Evolutionary conservation across 805 yeast species (phyloP).

Genomic region (Spathaspora passalidarum): DNA sequence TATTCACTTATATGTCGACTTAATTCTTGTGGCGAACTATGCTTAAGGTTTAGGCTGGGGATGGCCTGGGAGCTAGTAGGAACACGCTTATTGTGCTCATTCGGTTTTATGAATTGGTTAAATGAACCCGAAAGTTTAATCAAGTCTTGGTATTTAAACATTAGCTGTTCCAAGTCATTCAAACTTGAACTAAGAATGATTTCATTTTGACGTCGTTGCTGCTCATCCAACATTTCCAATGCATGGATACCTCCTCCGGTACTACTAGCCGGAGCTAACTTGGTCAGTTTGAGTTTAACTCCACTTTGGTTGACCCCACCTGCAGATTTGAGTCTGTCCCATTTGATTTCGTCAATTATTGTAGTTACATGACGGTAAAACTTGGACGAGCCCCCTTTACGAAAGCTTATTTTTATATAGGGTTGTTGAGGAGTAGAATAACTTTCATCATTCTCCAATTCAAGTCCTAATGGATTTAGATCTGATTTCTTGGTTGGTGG

Average conservation of each 20-base stretch:
- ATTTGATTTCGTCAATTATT: constrained; percentile 45
- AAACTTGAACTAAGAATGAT: constrained; percentile 63
- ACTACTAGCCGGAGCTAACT: constrained; percentile 4
- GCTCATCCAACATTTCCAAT: constrained; percentile 55
- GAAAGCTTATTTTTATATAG: constrained; percentile 69
- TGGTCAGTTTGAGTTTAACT: constrained; percentile 16
- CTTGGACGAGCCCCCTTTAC: constrained; percentile 63
- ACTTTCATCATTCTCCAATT: constrained; percentile 30
- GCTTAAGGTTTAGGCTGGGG: constrained; percentile 35
- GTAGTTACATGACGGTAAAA: constrained; percentile 42
- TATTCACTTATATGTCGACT: constrained; percentile 80
- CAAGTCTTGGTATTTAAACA: constrained; percentile 76
- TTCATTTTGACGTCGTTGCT: constrained; percentile 56
- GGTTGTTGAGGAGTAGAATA: constrained; percentile 27
- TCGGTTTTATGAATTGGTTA: constrained; percentile 7
- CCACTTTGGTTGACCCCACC: constrained; percentile 39
- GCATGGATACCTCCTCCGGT: constrained; percentile 64
- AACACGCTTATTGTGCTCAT: background rate
- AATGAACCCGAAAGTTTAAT: constrained; percentile 53
- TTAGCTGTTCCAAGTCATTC: constrained; percentile 70
- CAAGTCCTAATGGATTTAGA: constrained; percentile 15
- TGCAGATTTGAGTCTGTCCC: constrained; percentile 39
- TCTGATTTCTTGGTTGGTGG: background rate
- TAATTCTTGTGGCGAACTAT: constrained; percentile 53
- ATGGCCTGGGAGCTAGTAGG: constrained; percentile 10